Percentiles rank a stretch among this genome's conserved stretches.
Evolutionary conservation across 257 asterid genomes (phyloP).

Genomic region (Solanum gracilifrons): DNA sequence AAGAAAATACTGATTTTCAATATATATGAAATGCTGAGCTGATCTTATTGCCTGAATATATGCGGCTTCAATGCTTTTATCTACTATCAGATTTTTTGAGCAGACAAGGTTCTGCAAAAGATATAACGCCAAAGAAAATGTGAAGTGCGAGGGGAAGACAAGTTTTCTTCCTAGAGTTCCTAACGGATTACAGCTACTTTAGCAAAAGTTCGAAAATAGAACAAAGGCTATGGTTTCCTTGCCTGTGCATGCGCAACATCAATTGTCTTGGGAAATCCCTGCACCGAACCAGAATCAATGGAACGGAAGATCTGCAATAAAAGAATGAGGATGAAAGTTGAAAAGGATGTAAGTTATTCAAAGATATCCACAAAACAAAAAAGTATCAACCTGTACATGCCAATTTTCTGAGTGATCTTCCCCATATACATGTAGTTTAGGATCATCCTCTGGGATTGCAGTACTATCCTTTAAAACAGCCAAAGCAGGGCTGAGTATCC

Average conservation of each 20-base stretch:
- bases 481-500: constrained; percentile 78
- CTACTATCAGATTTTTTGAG: constrained; percentile 64
- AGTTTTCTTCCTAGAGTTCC: background rate
- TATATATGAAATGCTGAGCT: constrained; percentile 78
- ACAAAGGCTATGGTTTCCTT: background rate
- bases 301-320: constrained; percentile 76
- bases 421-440: constrained; percentile 38
- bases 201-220: background rate
- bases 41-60: constrained; percentile 90
- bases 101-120: constrained; percentile 54
- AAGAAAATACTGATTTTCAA: constrained; percentile 86
- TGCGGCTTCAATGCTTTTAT: constrained; percentile 78
- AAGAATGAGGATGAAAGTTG: background rate
- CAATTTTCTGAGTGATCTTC: constrained; percentile 67
- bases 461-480: constrained; percentile 38
- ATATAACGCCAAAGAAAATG: background rate
- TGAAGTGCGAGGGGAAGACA: background rate
- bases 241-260: constrained; percentile 61
- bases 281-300: constrained; percentile 81
- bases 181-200: background rate
- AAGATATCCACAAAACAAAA: constrained; percentile 3
- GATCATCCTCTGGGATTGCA: constrained; percentile 49
- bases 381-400: constrained; percentile 72
- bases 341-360: constrained; percentile 6
- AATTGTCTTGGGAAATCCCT: constrained; percentile 59